These are phyloP conservation scores for Rosa rugosa DNA, from an alignment of 306 rosid genomes.

Conservation along the genomic window DNA sequence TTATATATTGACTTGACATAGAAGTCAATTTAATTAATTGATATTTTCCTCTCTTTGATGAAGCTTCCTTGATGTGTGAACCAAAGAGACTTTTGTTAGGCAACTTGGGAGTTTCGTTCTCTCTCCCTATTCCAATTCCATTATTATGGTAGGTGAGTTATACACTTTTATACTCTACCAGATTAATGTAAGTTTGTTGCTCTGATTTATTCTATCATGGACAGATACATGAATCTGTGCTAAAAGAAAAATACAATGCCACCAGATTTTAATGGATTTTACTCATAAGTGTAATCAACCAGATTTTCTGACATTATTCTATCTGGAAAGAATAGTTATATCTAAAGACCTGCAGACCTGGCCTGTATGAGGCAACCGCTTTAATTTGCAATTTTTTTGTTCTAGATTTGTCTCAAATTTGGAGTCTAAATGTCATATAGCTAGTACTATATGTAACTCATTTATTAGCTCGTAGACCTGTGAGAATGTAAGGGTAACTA, in stretches of 20 bases:
- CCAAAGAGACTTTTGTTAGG: conserved; percentile 6
- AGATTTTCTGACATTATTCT: background rate
- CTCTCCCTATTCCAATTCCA: background rate
- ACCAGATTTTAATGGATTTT: background rate
- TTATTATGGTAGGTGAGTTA: background rate
- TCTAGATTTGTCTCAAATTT: no score
- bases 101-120: background rate
- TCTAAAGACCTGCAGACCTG: background rate
- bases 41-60: background rate
- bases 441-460: no score
- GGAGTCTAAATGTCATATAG: no score
- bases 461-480: no score
- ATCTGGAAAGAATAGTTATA: background rate
- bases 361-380: background rate
- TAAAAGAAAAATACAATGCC: background rate
- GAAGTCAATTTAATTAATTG: conserved; percentile 1
- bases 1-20: background rate
- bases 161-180: background rate
- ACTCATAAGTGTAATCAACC: background rate
- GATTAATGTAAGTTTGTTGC: background rate
- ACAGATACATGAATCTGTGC: background rate
- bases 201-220: background rate
- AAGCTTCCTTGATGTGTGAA: conserved; percentile 4
- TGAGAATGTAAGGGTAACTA: no score
- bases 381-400: no score